These are phyloP conservation scores for Powellomyces hirtus DNA, from an alignment of 192 early-diverging fungal species.

Conservation along the genomic window DNA sequence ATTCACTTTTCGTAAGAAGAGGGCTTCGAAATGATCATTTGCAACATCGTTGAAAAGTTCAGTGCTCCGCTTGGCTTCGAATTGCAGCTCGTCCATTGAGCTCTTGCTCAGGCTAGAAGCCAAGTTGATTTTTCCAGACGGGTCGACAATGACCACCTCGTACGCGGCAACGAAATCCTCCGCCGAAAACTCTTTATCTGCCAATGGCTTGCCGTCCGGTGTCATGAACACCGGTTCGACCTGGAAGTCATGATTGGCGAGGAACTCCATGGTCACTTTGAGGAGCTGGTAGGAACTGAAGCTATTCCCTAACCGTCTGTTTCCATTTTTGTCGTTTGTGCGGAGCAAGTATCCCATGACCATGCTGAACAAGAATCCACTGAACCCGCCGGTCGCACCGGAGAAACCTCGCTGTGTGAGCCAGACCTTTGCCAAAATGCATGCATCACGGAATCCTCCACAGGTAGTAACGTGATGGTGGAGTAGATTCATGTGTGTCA, in stretches of 20 bases:
- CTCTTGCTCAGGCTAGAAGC: conserved; percentile 65
- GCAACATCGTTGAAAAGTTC: conserved; percentile 60
- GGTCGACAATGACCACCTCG: conserved; percentile 84
- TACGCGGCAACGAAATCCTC: conserved; percentile 60
- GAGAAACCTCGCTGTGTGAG: conserved; percentile 65
- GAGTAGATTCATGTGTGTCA: conserved; percentile 74
- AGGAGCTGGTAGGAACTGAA: conserved; percentile 87
- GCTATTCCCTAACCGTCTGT: conserved; percentile 54
- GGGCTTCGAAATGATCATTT: conserved; percentile 69
- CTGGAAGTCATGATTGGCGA: conserved; percentile 39
- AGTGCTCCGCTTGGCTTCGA: conserved; percentile 67
- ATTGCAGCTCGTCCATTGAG: conserved; percentile 67
- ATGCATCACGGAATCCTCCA: conserved; percentile 76
- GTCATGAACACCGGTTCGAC: conserved; percentile 64
- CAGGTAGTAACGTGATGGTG: conserved; percentile 71
- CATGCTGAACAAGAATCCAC: conserved; percentile 82
- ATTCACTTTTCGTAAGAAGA: conserved; percentile 76
- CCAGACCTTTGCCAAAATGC: conserved; percentile 83
- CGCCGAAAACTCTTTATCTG: conserved; percentile 61
- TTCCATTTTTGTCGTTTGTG: conserved; percentile 44
- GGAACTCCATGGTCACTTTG: conserved; percentile 79
- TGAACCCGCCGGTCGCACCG: conserved; percentile 49
- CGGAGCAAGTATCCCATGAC: conserved; percentile 83
- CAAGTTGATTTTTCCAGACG: conserved; percentile 80
- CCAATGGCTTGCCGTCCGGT: conserved; percentile 44